Base-by-base conservation (phyloP, 768 basidiomycete genomes). In the Leccinellum rugosiceps region DNA sequence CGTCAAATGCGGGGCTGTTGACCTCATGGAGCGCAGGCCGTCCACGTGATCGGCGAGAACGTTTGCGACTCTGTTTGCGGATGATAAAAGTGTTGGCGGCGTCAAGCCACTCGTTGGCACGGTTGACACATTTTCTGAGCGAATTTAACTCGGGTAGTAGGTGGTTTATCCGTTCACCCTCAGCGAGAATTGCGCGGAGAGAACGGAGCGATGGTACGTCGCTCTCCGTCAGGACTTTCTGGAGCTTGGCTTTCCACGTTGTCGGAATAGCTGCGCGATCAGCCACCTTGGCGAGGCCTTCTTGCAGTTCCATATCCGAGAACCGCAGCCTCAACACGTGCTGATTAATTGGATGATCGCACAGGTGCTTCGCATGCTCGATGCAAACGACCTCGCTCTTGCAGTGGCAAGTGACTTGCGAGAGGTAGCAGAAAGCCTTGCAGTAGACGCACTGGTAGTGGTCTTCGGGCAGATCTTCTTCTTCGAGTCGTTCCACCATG, bases 401-500 rank as follows among this genome's bases (percentile, higher is more conserved):
- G 78, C 93, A 94, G 31, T 77, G 75, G 70, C 93, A 94, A 56
- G 83, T 86, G 68, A 98, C 79, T 67, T 97, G 95, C 2, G 97
- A 94, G 43, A 99, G 84, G 72, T 97, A 98, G 74, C 90, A 94
- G 74, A 96, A 98, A 5, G 80, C 83, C 70, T 97, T 95, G 88
- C 97, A 98, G 61, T 89, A 75, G 50, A 80, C 76, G 80, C 97
- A 99, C 72, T 98, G 97, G 72, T 95, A 96, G 69, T 97, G 93
- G 53, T 98, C 95, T 70, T 98, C 97, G 0, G 87, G 79, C 13
- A 85, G 84, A 71, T 98, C 95, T 63, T 85, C 81, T 62, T 87
- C 83, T 63, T 92, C 87, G 26, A 92, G 75, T 34, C 79, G 75
- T 70, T 97, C 94, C 23, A 75, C 70, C 45, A 92, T 72, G n/a